Percentiles rank a stretch among this genome's conserved stretches.
Evolutionary conservation across 2,329 filamentous ascomycete genomes (phyloP).

Genomic region (Ceratocystis colombiana): DNA sequence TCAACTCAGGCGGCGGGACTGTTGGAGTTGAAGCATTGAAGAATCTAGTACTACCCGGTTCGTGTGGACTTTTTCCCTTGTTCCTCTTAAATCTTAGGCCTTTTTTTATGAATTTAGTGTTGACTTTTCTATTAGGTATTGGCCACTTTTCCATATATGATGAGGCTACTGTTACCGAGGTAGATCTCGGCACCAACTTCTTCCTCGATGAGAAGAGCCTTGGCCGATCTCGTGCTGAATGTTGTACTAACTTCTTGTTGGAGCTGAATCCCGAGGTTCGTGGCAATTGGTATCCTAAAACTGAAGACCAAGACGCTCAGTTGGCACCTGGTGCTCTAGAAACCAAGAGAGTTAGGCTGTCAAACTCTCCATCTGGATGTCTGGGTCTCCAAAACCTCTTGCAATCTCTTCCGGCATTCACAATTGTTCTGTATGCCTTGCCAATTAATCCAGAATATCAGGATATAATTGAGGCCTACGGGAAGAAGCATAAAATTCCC

Average conservation of each 20-base stretch:
- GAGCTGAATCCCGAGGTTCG: conserved; percentile 91
- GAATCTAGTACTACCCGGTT: conserved; percentile 86
- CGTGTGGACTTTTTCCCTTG: conserved; percentile 19
- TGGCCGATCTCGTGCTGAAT: conserved; percentile 67
- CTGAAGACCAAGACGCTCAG: conserved; percentile 31
- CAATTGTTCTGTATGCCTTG: conserved; percentile 46
- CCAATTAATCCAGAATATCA: conserved; percentile 41
- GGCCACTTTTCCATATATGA: conserved; percentile 89
- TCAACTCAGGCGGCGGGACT: conserved; percentile 79
- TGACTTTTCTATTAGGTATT: conserved; percentile 48
- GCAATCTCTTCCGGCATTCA: conserved; percentile 37
- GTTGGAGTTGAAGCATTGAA: conserved; percentile 87
- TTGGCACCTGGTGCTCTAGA: conserved; percentile 7
- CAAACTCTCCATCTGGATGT: conserved; percentile 24
- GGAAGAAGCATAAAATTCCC: conserved; percentile 52
- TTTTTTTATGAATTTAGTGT: background rate
- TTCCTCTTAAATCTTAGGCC: background rate
- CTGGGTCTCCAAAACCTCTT: conserved; percentile 36
- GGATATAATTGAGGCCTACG: conserved; percentile 40
- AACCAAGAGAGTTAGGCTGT: conserved; percentile 21
- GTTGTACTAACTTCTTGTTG: conserved; percentile 62
- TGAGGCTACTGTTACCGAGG: conserved; percentile 61
- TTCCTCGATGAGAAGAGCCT: conserved; percentile 74
- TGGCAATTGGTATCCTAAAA: conserved; percentile 56
- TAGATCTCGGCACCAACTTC: conserved; percentile 91